These are phyloP conservation scores for Fusarium fujikuroi DNA, from an alignment of 2,329 filamentous ascomycete genomes.

Conservation along the genomic window DNA sequence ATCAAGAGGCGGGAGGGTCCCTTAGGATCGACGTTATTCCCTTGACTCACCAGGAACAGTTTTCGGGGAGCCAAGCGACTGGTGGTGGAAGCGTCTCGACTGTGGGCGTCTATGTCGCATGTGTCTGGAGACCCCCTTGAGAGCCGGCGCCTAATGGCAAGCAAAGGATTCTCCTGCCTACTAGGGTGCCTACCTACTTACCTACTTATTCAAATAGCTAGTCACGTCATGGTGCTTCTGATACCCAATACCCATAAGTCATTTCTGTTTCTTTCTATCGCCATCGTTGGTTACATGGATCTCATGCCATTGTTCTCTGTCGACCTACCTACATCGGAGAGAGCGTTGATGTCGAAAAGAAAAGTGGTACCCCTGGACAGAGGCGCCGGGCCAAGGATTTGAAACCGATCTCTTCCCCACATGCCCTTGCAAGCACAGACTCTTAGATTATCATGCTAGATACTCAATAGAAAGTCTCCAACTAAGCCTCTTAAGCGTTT, in stretches of 20 bases:
- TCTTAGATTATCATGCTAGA: neutral
- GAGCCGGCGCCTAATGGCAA: constrained; percentile 28
- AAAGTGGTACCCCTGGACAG: constrained; percentile 23
- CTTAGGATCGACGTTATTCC: constrained; percentile 25
- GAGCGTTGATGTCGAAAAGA: constrained; percentile 4
- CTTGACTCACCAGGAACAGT: constrained; percentile 20
- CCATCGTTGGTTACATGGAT: neutral
- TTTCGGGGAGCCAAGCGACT: constrained; percentile 28
- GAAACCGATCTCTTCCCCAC: constrained; percentile 35
- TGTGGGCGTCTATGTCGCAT: constrained; percentile 41
- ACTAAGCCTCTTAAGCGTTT: neutral
- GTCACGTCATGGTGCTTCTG: neutral
- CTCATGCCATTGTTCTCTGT: constrained; percentile 4
- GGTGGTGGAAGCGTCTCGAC: constrained; percentile 38
- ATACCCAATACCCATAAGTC: neutral
- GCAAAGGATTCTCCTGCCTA: neutral
- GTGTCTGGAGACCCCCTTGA: constrained; percentile 25
- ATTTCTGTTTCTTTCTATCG: neutral
- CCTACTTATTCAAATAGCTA: neutral
- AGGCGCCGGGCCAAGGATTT: constrained; percentile 22
- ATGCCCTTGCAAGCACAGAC: constrained; percentile 9
- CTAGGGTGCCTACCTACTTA: neutral
- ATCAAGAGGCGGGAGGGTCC: neutral
- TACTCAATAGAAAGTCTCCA: neutral
- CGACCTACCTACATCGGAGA: neutral